phyloP scores from a whole-genome alignment of 306 rosid genomes.

The Glycine tomentella region DNA sequence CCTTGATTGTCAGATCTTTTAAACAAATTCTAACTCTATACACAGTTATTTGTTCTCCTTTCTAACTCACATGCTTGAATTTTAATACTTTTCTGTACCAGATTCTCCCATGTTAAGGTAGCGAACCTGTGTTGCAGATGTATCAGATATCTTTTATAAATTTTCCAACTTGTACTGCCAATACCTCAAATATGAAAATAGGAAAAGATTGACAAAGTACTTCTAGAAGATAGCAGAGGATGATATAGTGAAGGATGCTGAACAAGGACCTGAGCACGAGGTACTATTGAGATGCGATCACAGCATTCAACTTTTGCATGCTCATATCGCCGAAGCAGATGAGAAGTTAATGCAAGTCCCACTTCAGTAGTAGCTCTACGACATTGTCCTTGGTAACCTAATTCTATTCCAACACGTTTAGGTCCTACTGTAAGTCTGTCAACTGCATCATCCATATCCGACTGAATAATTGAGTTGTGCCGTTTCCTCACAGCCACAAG shows the following conservation, averaged over 20 bases:
- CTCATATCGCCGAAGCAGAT: conserved; percentile 84
- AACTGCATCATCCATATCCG: conserved; percentile 96
- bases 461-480: conserved; percentile 80
- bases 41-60: conserved; percentile 10
- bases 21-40: conserved; percentile 19
- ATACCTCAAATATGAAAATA: conserved; percentile 30
- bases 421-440: conserved; percentile 98
- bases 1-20: conserved; percentile 15
- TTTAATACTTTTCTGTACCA: conserved; percentile 30
- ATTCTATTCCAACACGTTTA: conserved; percentile 74
- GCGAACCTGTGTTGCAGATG: background rate
- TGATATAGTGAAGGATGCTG: conserved; percentile 53
- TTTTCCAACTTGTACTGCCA: background rate
- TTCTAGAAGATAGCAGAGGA: conserved; percentile 31
- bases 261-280: conserved; percentile 95
- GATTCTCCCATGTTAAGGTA: conserved; percentile 35
- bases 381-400: conserved; percentile 91
- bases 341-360: conserved; percentile 94
- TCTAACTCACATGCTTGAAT: conserved; percentile 7
- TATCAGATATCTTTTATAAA: conserved; percentile 10
- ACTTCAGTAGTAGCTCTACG: conserved; percentile 95
- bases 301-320: conserved; percentile 83
- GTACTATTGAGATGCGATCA: conserved; percentile 90
- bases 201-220: conserved; percentile 28
- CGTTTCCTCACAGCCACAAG: conserved; percentile 95